Conservation (phyloP, 441 rosid genomes). For the Jatropha multifida region DNA sequence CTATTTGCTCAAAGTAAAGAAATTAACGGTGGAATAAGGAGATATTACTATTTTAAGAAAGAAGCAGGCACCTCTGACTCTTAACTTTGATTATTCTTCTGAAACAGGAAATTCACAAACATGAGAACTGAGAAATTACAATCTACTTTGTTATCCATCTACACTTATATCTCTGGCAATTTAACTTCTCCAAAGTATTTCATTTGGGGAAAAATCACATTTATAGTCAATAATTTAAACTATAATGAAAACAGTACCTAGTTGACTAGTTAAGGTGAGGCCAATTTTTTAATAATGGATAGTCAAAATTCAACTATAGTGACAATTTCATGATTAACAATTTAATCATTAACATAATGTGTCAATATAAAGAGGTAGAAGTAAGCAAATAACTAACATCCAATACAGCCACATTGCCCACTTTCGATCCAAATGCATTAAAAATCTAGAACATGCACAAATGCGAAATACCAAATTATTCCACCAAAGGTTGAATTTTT, state of each 20-base stretch:
- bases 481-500: not conserved
- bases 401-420: not conserved
- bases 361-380: not conserved
- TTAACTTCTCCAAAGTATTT: not conserved
- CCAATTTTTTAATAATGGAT: not conserved
- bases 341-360: not conserved
- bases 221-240: not conserved
- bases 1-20: constrained; percentile 1
- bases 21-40: constrained; percentile 4
- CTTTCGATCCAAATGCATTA: not conserved
- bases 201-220: not conserved
- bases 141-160: not conserved
- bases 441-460: not conserved
- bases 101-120: not conserved
- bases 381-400: not conserved
- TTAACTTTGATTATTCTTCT: not conserved
- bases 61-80: not conserved
- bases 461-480: not conserved
- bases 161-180: not conserved
- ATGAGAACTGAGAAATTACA: not conserved
- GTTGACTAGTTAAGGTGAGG: not conserved
- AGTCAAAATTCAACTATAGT: not conserved
- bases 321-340: not conserved
- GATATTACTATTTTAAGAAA: not conserved
- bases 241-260: not conserved